These are phyloP conservation scores for Fusarium oxysporum DNA, from an alignment of 2,329 filamentous ascomycete genomes.

Conservation along the genomic window DNA sequence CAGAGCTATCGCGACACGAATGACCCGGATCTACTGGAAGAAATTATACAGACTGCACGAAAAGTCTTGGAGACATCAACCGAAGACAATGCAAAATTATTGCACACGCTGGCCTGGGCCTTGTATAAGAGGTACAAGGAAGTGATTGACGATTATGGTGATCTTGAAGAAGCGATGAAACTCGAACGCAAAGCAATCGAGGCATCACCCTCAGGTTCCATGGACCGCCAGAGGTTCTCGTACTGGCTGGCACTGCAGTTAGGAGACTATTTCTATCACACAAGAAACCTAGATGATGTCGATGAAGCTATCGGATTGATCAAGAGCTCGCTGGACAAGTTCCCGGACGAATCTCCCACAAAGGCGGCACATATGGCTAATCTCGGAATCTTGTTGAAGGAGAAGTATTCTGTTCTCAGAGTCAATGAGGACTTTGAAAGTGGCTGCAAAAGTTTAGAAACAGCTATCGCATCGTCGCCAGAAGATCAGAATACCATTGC, in stretches of 20 bases:
- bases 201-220: fast-evolving
- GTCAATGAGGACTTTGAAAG: neutral
- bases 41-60: neutral
- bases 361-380: neutral
- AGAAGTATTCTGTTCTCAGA: neutral
- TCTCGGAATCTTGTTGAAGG: neutral
- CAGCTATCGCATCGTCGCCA: neutral
- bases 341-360: fast-evolving
- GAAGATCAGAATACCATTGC: neutral
- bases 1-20: neutral
- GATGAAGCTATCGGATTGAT: neutral
- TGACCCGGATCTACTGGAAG: neutral
- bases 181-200: neutral
- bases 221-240: neutral
- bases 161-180: neutral
- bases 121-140: neutral
- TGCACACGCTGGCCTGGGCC: neutral
- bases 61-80: fast-evolving
- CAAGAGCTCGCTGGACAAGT: neutral
- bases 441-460: neutral
- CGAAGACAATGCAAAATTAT: neutral
- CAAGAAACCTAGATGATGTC: neutral
- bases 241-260: neutral
- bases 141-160: fast-evolving
- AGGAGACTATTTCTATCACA: neutral